Evolutionary conservation across 768 basidiomycete genomes (phyloP).

Genomic region (Rhodotorula babjevae): DNA sequence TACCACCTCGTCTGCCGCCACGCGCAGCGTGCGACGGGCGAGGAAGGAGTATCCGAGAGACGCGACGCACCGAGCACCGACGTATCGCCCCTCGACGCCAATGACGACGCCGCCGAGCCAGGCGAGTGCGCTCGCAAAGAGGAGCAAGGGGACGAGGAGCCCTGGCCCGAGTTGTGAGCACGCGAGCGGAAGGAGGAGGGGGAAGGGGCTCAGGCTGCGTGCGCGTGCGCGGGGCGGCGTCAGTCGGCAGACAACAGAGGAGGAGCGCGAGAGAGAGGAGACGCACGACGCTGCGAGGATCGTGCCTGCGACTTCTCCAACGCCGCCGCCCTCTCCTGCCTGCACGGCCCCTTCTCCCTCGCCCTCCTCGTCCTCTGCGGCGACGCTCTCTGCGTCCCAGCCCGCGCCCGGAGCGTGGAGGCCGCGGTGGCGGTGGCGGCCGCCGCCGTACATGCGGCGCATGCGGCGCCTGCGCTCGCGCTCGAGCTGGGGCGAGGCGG

Average conservation of each 20-base stretch:
- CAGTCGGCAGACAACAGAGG: not conserved
- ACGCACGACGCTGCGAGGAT: conserved; percentile 21
- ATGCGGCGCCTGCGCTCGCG: conserved; percentile 13
- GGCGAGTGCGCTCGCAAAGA: conserved; percentile 18
- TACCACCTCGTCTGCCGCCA: too few species aligned
- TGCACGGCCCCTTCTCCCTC: not conserved
- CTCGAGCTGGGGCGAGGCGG: not conserved
- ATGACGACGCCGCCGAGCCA: conserved; percentile 39
- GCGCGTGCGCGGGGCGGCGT: not conserved
- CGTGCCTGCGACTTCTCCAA: conserved; percentile 23
- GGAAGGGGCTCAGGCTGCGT: conserved; percentile 24
- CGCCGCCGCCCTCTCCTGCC: not conserved
- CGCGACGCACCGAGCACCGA: conserved; percentile 35
- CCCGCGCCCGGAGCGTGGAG: not conserved
- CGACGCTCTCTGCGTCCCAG: not conserved
- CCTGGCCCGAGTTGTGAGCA: conserved; percentile 19
- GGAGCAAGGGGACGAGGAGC: conserved; percentile 36
- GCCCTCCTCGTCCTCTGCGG: conserved; percentile 16
- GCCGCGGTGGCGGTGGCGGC: conserved; percentile 2
- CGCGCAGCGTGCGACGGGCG: too few species aligned
- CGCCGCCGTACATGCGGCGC: conserved; percentile 30
- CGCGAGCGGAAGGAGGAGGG: conserved; percentile 31
- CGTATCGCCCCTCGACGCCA: conserved; percentile 39
- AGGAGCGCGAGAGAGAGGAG: not conserved
- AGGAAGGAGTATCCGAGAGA: not conserved